These are phyloP conservation scores for Globisporangium sylvaticum DNA, from an alignment of 352 stramenopile genomes.

Conservation along the genomic window DNA sequence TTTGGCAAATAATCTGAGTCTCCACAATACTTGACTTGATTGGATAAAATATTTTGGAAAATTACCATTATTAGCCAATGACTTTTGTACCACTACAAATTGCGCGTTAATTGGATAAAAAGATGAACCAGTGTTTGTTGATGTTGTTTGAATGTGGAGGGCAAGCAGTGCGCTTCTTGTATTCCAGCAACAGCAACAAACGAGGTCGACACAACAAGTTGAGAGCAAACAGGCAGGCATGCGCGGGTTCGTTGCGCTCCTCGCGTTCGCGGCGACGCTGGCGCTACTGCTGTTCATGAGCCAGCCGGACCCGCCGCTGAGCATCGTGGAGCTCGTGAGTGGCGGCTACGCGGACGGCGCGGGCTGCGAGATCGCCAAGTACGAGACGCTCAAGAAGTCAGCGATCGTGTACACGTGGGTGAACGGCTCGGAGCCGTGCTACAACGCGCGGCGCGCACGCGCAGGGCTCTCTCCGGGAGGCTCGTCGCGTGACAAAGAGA, in stretches of 20 bases:
- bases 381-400: constrained; percentile 52
- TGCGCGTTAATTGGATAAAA: no score
- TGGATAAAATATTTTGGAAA: no score
- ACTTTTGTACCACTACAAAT: no score
- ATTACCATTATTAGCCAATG: no score
- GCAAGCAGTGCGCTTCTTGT: background rate
- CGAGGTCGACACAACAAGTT: background rate
- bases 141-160: background rate
- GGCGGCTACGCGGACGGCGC: constrained; percentile 31
- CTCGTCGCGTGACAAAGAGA: constrained; percentile 75
- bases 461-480: constrained; percentile 55
- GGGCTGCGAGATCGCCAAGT: constrained; percentile 61
- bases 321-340: constrained; percentile 47
- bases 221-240: constrained; percentile 11
- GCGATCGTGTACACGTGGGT: constrained; percentile 88
- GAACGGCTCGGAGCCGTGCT: constrained; percentile 77
- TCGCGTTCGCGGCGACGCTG: constrained; percentile 38
- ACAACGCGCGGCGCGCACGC: constrained; percentile 54
- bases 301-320: constrained; percentile 46
- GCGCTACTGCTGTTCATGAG: constrained; percentile 46
- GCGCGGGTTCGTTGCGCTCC: constrained; percentile 48
- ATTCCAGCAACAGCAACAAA: background rate
- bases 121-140: no score
- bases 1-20: no score
- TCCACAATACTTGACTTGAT: no score